phyloP scores from a whole-genome alignment of 2,329 filamentous ascomycete genomes.

The Bisporella sp. region DNA sequence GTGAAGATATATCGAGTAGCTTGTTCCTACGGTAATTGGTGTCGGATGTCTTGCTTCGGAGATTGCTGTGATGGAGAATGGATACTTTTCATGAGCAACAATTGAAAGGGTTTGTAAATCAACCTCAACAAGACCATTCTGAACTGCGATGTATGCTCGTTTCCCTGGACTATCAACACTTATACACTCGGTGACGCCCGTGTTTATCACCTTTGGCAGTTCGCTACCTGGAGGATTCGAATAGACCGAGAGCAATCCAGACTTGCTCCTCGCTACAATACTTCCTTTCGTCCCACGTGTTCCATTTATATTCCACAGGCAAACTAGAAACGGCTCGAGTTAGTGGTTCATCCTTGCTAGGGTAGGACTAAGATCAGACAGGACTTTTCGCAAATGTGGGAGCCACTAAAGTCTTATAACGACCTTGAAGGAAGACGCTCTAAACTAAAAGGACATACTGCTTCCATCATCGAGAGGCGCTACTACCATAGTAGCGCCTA shows the following conservation, averaged over 20 bases:
- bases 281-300: constrained; percentile 48
- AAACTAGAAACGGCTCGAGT: too few relatives aligned
- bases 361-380: too few relatives aligned
- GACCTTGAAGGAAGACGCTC: too few relatives aligned
- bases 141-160: constrained; percentile 73
- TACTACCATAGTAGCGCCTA: constrained; percentile 53
- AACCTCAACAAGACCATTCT: constrained; percentile 65
- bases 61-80: constrained; percentile 76
- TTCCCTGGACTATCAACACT: constrained; percentile 64
- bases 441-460: constrained; percentile 42
- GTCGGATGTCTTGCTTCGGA: constrained; percentile 60
- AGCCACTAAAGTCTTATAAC: too few relatives aligned
- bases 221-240: constrained; percentile 36
- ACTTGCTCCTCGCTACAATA: constrained; percentile 57
- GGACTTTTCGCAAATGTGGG: too few relatives aligned
- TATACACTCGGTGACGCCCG: constrained; percentile 72
- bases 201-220: constrained; percentile 60
- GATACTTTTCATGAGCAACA: constrained; percentile 63
- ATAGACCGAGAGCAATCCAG: constrained; percentile 60
- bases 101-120: constrained; percentile 69
- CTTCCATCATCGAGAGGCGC: constrained; percentile 81
- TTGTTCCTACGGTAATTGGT: constrained; percentile 79
- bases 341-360: too few relatives aligned
- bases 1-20: constrained; percentile 72
- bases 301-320: constrained; percentile 68